Percentiles rank a stretch among this genome's conserved stretches.
Evolutionary conservation across 192 early-diverging fungal genomes (phyloP).

Genomic region (Backusella westeae): DNA sequence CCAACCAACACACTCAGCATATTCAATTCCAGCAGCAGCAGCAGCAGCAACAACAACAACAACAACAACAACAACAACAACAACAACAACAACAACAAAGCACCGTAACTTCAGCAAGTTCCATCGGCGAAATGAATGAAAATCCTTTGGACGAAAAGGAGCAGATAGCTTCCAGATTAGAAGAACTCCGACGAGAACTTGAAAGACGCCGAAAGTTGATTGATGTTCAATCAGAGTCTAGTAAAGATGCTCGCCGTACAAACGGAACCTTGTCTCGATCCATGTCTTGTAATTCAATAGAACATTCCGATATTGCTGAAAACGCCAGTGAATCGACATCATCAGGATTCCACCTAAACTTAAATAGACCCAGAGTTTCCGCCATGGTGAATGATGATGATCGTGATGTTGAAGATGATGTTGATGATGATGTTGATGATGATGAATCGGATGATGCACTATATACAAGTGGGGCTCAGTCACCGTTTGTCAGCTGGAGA

Average conservation of each 20-base stretch:
- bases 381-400: background rate
- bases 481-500: constrained; percentile 12
- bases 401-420: background rate
- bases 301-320: background rate
- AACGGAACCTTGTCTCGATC: background rate
- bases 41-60: no score
- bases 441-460: background rate
- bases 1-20: background rate
- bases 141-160: background rate
- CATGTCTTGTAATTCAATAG: background rate
- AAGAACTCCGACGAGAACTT: background rate
- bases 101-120: background rate
- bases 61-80: no score
- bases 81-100: background rate
- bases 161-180: background rate
- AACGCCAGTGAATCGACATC: background rate
- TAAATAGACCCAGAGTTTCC: background rate
- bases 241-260: background rate
- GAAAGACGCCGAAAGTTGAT: background rate
- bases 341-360: background rate
- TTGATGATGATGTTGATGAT: background rate
- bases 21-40: no score
- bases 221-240: background rate
- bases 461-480: constrained; percentile 1
- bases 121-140: background rate